phyloP scores from a whole-genome alignment of 148 eudicot genomes.

The Beta vulgaris region DNA sequence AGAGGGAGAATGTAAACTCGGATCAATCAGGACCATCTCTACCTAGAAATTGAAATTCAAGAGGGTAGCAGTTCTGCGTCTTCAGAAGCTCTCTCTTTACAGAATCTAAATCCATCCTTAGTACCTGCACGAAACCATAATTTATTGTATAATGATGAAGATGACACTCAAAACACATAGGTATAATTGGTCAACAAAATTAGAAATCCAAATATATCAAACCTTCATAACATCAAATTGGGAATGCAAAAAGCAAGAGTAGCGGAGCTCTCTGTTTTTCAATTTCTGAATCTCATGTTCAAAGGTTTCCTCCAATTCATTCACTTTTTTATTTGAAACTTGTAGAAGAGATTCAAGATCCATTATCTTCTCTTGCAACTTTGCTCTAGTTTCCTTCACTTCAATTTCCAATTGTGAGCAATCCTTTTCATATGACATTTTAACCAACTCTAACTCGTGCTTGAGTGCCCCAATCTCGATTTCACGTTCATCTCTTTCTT shows the following conservation, averaged over 20 bases:
- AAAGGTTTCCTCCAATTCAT: conserved; percentile 65
- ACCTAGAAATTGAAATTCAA: conserved; percentile 77
- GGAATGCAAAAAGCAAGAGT: conserved; percentile 57
- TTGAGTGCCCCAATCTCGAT: conserved; percentile 46
- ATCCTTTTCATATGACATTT: conserved; percentile 46
- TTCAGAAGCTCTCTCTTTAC: conserved; percentile 59
- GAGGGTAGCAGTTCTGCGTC: conserved; percentile 46
- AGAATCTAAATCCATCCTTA: conserved; percentile 52
- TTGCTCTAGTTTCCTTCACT: conserved; percentile 47
- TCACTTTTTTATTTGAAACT: conserved; percentile 63
- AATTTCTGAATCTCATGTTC: conserved; percentile 56
- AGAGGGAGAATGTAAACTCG: conserved; percentile 15
- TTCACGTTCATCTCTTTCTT: conserved; percentile 55
- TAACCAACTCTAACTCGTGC: conserved; percentile 52
- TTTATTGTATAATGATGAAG: conserved; percentile 16
- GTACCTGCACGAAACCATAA: conserved; percentile 40
- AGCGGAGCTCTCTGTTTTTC: conserved; percentile 59
- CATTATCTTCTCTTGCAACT: conserved; percentile 55
- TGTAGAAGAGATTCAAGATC: conserved; percentile 56
- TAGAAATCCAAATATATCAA: conserved; percentile 18
- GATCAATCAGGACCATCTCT: conserved; percentile 14
- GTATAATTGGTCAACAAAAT: background rate
- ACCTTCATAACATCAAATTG: conserved; percentile 66
- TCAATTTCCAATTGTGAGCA: conserved; percentile 46
- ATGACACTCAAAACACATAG: background rate